These are phyloP conservation scores for Spongospora subterranea DNA, from an alignment of 208 protist species.

Conservation along the genomic window DNA sequence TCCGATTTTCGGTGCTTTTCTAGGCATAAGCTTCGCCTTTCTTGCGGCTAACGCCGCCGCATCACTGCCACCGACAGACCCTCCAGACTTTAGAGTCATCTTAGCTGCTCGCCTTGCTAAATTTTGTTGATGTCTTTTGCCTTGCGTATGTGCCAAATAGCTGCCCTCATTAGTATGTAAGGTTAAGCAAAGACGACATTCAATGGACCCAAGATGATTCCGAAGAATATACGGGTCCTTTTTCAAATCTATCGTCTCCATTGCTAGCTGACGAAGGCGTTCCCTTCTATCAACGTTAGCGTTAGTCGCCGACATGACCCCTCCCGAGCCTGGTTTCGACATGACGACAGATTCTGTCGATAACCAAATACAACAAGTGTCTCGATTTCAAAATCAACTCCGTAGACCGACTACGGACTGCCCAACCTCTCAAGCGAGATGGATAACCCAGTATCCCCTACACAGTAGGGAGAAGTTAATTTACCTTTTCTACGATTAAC, in stretches of 20 bases:
- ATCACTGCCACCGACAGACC: not conserved
- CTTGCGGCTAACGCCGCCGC: slow-evolving; percentile 3
- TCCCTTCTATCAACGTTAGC: slow-evolving; percentile 79
- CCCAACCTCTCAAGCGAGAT: too few species aligned
- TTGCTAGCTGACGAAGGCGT: slow-evolving; percentile 78
- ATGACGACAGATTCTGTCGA: too few species aligned
- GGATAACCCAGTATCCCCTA: too few species aligned
- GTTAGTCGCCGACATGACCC: slow-evolving; percentile 67
- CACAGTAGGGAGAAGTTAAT: too few species aligned
- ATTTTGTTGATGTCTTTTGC: slow-evolving; percentile 88
- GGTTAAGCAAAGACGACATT: slow-evolving; percentile 92
- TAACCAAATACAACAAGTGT: too few species aligned
- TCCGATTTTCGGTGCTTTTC: slow-evolving; percentile 82
- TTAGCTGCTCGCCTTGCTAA: slow-evolving; percentile 75
- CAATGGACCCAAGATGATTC: slow-evolving; percentile 84
- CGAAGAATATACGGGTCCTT: slow-evolving; percentile 84
- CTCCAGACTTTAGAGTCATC: slow-evolving; percentile 65
- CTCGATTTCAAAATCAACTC: too few species aligned
- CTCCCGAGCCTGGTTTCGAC: slow-evolving; percentile 68
- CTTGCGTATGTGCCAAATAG: slow-evolving; percentile 92
- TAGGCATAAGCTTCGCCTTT: slow-evolving; percentile 63
- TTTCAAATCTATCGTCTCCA: slow-evolving; percentile 82
- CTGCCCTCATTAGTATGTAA: slow-evolving; percentile 89
- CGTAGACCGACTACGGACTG: too few species aligned
- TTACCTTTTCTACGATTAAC: too few species aligned